Conservation (phyloP, 495 filamentous ascomycete genomes). For the Lineolata rhizophorae region DNA sequence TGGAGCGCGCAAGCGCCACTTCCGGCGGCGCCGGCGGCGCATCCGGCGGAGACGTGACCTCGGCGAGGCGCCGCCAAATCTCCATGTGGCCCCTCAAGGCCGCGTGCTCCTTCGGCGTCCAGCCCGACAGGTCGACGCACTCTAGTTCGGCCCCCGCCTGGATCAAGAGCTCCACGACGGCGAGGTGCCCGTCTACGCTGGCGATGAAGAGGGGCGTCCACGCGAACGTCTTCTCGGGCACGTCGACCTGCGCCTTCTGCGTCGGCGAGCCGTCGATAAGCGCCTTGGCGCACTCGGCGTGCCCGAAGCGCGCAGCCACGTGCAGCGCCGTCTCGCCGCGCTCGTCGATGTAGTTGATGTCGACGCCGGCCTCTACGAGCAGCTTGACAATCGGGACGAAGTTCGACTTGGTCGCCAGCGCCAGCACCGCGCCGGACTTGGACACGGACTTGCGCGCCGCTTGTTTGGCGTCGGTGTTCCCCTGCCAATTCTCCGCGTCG, state of each 20-base stretch:
- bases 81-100: constrained; percentile 65
- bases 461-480: constrained; percentile 31
- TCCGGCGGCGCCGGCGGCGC: constrained; percentile 27
- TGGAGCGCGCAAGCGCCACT: constrained; percentile 9
- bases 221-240: constrained; percentile 63
- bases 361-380: constrained; percentile 74
- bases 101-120: constrained; percentile 89
- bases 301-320: constrained; percentile 73
- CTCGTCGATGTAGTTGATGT: constrained; percentile 84
- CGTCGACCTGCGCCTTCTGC: constrained; percentile 53
- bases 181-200: constrained; percentile 61
- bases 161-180: constrained; percentile 47
- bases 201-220: constrained; percentile 92
- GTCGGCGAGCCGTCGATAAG: constrained; percentile 44
- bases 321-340: constrained; percentile 89
- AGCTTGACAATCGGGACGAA: constrained; percentile 63
- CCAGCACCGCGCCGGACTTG: constrained; percentile 76
- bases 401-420: constrained; percentile 68
- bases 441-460: constrained; percentile 43
- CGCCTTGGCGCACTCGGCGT: constrained; percentile 53
- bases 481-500: constrained; percentile 53
- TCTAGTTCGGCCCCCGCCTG: constrained; percentile 53
- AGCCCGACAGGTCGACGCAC: constrained; percentile 62
- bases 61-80: constrained; percentile 46
- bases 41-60: constrained; percentile 23